Base-by-base conservation (phyloP, 1,284 basidiomycete species). In the Abortiporus biennis region DNA sequence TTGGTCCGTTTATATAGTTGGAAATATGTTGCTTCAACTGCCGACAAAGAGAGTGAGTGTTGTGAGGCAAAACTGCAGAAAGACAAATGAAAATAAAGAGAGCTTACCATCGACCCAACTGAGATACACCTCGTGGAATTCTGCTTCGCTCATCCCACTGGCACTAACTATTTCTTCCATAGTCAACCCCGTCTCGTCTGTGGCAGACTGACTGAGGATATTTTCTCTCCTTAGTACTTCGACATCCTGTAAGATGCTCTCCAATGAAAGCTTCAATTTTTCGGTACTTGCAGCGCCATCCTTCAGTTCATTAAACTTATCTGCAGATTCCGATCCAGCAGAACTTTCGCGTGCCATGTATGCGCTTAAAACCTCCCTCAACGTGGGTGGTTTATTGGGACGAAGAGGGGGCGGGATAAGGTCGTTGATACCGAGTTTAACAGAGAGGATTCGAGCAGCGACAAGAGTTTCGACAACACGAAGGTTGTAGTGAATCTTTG, bases 381-480 rank as follows among this genome's bases (percentile, higher is more conserved):
- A 51, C 12, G 66, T 65, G 21, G 65, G 50, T 15, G 61, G 62
- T 8, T 30, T 15, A 13, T 24, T 16, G 20, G 36, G 9, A 21
- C 40, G 29, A 12, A 22, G 55, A 38, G 50, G 47, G 8, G 27
- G n/a, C 9, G 27, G n/a, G 8, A 29, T 29, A 8, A 9, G 27
- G 0, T 54, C 66, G 6, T 72, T 33, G 19, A 84, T 58, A 0
- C 68, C 72, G 25, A 89, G 72, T 4, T 67, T 59, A 20, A 69
- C 69, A 0, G 80, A 78, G 9, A 94, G 72, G 4, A 91, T 69
- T 12, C 85, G 73, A 0, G 90, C 86, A 2, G 80, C 84, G 40
- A 80, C 82, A 21, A 91, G 78, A 0, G 83, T 87, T 63, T 94
- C 92, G 15, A 93, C 84, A 16, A 92, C 89, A 16, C 90, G 84